Evolutionary conservation across 768 basidiomycete genomes (phyloP).

Genomic region (Naematelia encephala): DNA sequence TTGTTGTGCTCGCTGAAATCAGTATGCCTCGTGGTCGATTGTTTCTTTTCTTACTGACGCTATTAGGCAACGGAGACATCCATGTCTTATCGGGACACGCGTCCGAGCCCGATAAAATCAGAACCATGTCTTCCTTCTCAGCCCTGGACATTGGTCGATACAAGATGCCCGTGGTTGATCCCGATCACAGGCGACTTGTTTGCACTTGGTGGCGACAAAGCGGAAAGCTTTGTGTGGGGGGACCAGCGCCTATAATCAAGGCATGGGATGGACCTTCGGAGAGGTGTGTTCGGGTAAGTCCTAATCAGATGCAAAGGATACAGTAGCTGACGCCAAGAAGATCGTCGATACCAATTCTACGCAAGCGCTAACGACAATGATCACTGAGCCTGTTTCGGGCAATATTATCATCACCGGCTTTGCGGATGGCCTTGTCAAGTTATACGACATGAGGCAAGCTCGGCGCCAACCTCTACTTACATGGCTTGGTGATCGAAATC

Average conservation of each 20-base stretch:
- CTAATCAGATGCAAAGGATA: not conserved
- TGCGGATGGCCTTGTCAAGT: slow-evolving; percentile 26
- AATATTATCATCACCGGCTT: slow-evolving; percentile 33
- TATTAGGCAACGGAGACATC: slow-evolving; percentile 36
- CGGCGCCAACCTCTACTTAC: slow-evolving; percentile 16
- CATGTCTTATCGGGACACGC: slow-evolving; percentile 33
- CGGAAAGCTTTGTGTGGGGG: slow-evolving; percentile 33
- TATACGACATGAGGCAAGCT: slow-evolving; percentile 36
- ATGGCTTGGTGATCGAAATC: slow-evolving; percentile 15
- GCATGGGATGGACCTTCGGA: slow-evolving; percentile 46
- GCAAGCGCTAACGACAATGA: slow-evolving; percentile 20
- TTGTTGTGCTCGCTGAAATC: slow-evolving; percentile 35
- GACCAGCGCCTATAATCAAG: slow-evolving; percentile 25
- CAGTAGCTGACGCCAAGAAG: not conserved
- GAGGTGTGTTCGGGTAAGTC: slow-evolving; percentile 30
- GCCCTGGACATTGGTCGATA: slow-evolving; percentile 24
- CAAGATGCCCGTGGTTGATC: not conserved
- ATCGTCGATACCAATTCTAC: slow-evolving; percentile 15
- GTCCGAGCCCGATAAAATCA: slow-evolving; percentile 20
- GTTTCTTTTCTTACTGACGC: slow-evolving; percentile 1
- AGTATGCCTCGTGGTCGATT: slow-evolving; percentile 17
- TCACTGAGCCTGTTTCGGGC: slow-evolving; percentile 39
- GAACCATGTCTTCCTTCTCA: slow-evolving; percentile 32
- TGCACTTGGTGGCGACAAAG: slow-evolving; percentile 38
- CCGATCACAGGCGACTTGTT: slow-evolving; percentile 10